phyloP scores from a whole-genome alignment of 805 yeast species.

The Jamesozyma jinghongensis region DNA sequence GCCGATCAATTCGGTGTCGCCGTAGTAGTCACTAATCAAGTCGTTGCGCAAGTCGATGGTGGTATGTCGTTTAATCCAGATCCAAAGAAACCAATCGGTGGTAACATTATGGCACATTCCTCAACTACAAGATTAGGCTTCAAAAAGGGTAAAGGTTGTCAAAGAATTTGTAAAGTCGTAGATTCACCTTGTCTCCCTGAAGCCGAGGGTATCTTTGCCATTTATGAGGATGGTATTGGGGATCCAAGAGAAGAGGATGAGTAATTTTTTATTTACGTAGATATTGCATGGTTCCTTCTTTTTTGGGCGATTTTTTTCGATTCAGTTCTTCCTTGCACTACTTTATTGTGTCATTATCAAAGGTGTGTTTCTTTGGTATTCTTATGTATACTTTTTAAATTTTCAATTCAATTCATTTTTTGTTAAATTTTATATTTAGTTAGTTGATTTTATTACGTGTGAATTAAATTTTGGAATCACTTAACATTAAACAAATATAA shows the following conservation, averaged over 20 bases:
- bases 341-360: background rate
- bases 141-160: conserved; percentile 85
- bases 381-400: background rate
- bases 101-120: conserved; percentile 93
- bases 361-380: background rate
- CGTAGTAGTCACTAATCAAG: conserved; percentile 91
- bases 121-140: conserved; percentile 89
- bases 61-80: conserved; percentile 77
- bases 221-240: conserved; percentile 93
- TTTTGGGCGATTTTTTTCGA: background rate
- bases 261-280: conserved; percentile 8
- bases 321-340: background rate
- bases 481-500: no score
- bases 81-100: conserved; percentile 97
- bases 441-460: no score
- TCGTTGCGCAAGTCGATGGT: conserved; percentile 95
- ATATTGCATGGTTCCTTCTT: background rate
- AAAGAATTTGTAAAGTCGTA: conserved; percentile 86
- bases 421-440: no score
- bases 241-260: conserved; percentile 83
- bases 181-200: conserved; percentile 97
- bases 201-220: conserved; percentile 88
- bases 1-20: conserved; percentile 99
- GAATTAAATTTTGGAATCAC: no score
- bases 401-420: background rate